These are phyloP conservation scores for Chaetomium globosum DNA, from an alignment of 2,329 filamentous ascomycete species.

Conservation along the genomic window DNA sequence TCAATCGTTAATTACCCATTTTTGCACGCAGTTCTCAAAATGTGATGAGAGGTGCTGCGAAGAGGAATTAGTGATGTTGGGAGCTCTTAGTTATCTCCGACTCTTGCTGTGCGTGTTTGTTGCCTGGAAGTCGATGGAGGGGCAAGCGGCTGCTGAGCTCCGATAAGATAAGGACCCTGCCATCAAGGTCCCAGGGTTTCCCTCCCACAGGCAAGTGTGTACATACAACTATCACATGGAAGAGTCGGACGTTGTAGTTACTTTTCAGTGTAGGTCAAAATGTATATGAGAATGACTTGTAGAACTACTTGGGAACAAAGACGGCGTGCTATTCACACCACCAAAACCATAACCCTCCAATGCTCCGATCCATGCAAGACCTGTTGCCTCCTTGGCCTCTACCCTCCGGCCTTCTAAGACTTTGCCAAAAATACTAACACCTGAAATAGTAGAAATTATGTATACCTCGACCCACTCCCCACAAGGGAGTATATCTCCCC, in stretches of 20 bases:
- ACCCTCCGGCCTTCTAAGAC: conserved; percentile 7
- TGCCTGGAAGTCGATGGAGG: conserved; percentile 30
- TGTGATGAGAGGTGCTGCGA: neutral
- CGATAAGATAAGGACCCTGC: conserved; percentile 36
- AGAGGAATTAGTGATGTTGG: neutral
- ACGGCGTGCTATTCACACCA: neutral
- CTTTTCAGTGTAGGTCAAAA: neutral
- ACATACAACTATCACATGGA: too few species aligned
- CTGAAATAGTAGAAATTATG: conserved; percentile 12
- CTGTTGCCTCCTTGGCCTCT: conserved; percentile 24
- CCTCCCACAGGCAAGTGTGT: neutral
- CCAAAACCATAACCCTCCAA: conserved; percentile 14
- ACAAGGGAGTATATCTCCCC: neutral
- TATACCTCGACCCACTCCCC: neutral
- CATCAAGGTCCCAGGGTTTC: conserved; percentile 28
- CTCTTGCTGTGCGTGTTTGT: neutral
- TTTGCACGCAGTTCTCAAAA: neutral
- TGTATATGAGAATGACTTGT: neutral
- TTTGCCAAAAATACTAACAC: neutral
- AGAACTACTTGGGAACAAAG: neutral
- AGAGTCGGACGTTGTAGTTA: too few species aligned
- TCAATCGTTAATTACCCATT: conserved; percentile 24
- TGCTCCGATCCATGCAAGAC: conserved; percentile 29
- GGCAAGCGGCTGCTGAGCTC: conserved; percentile 23
- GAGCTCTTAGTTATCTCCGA: neutral